Evolutionary conservation across 192 early-diverging fungal species (phyloP), one percentile per base, ranked within the genome.

Genomic region (Coemansia sp.): DNA sequence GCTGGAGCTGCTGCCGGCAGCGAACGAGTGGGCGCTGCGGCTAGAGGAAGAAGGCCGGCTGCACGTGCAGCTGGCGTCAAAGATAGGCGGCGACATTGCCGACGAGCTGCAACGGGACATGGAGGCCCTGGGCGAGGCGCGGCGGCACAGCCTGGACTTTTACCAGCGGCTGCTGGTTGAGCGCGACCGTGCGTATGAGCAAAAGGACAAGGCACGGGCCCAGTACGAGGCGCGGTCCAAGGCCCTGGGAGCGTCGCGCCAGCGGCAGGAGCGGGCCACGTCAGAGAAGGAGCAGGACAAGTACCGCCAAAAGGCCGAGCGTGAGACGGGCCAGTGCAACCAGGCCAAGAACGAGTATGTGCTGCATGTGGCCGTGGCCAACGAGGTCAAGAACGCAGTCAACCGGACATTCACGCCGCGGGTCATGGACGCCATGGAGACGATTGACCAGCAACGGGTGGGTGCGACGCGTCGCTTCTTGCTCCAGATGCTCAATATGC

Each of bases 261-360:
- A 59, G 51, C 43, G 48, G 34, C 65, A 68, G 29, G 65, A 68
- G 50, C 48, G 65, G 19, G 65, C 65, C 10, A 61, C 58, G 8
- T 56, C 56, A 2, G 65, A 68, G 41, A 68, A 68, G 58, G 65
- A 68, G 51, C 65, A 68, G 48, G 65, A 68, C 12, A 60, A 56
- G 31, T 50, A 56, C 44, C 51, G 65, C 17, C 48, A 53, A 16
- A 47, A 48, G 34, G 54, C 49, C 0, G 65, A 60, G 18, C 51
- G 46, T 30, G 56, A 68, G 44, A 17, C 44, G 2, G 44, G 42
- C 21, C 21, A 33, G 32, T 54, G 65, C 53, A 68, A 68, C 58
- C 65, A 68, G 44, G 53, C 65, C 36, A 68, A 68, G 30, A 68
- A 68, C 44, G 65, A 56, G 49, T 68, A 68, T 21, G 57, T 68